Conservation (phyloP, 192 early-diverging fungal species). For the Coemansia sp. region DNA sequence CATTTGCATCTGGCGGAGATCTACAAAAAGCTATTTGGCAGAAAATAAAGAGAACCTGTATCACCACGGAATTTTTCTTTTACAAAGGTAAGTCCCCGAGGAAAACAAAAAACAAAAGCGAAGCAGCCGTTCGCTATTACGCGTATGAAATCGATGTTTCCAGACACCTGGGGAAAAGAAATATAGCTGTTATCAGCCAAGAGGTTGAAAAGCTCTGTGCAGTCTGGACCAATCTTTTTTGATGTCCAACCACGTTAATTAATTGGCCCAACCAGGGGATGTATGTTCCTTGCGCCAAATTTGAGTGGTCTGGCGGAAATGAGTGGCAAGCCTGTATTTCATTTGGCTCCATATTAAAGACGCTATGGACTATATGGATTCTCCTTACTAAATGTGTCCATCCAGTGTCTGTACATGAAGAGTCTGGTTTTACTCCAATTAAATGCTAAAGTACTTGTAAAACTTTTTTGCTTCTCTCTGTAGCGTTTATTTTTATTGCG, state of each 20-base stretch:
- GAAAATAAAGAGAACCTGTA: background rate
- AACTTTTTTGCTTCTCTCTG: constrained; percentile 11
- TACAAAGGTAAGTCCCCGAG: background rate
- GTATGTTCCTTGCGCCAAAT: background rate
- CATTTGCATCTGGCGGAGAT: background rate
- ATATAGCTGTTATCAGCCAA: background rate
- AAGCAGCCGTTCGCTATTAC: background rate
- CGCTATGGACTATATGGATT: background rate
- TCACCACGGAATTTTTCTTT: background rate
- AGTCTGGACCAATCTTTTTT: background rate
- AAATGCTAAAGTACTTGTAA: constrained; percentile 4
- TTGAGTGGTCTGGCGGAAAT: constrained; percentile 5
- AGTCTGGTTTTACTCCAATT: constrained; percentile 8
- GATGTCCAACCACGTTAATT: background rate
- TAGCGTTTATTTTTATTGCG: constrained; percentile 5
- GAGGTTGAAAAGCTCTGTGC: background rate
- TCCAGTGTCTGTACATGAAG: background rate
- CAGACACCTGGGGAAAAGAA: background rate
- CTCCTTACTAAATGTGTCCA: background rate
- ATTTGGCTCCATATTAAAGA: constrained; percentile 4
- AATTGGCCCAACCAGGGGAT: background rate
- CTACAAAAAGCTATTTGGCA: background rate
- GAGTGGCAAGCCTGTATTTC: background rate
- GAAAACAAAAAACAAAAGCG: background rate
- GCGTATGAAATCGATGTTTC: background rate